Evolutionary conservation across 176 grass and related monocot species (phyloP).

Genomic region (Tillandsia fasciculata): DNA sequence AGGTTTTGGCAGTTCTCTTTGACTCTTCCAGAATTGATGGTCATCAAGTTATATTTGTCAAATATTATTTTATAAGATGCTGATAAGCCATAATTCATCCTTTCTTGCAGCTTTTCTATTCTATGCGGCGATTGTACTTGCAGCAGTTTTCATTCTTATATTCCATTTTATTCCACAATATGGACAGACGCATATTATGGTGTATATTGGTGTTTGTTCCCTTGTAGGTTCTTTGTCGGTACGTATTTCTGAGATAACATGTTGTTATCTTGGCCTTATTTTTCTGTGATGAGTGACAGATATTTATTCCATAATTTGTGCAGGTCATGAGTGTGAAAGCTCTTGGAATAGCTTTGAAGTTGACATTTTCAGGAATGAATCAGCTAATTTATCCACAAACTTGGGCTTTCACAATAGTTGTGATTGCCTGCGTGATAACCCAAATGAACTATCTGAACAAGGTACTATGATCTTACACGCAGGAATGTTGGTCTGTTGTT

Average conservation of each 20-base stretch:
- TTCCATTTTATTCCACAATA: constrained; percentile 72
- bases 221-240: constrained; percentile 94
- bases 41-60: constrained; percentile 2
- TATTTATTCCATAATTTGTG: constrained; percentile 23
- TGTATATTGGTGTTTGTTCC: constrained; percentile 94
- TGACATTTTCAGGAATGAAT: constrained; percentile 94
- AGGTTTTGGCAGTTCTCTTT: constrained; percentile 36
- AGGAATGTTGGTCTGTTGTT: not conserved
- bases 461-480: constrained; percentile 34
- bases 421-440: constrained; percentile 65
- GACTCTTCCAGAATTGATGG: not conserved
- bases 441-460: constrained; percentile 99
- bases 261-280: not conserved
- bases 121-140: constrained; percentile 63
- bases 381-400: constrained; percentile 90
- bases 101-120: constrained; percentile 56
- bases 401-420: constrained; percentile 79
- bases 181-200: constrained; percentile 95
- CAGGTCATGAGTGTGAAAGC: constrained; percentile 99
- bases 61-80: constrained; percentile 19
- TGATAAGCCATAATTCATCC: not conserved
- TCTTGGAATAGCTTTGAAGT: constrained; percentile 88
- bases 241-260: constrained; percentile 20
- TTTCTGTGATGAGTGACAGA: not conserved
- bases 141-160: constrained; percentile 70